These are phyloP conservation scores for Cladophialophora exuberans DNA, from an alignment of 2,329 filamentous ascomycete genomes.

Conservation along the genomic window DNA sequence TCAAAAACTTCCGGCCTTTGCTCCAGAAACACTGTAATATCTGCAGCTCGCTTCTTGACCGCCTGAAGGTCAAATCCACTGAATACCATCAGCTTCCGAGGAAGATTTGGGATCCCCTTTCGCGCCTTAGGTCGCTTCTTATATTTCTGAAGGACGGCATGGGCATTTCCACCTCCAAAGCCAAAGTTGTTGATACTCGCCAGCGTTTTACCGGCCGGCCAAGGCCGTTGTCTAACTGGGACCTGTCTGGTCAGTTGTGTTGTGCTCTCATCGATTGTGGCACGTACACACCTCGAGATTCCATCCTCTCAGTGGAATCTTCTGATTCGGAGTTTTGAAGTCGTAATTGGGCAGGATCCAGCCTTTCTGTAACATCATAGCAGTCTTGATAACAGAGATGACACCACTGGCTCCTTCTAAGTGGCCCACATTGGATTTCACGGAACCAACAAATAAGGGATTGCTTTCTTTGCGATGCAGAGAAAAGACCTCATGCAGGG, in stretches of 20 bases:
- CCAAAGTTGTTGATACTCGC: slow-evolving; percentile 42
- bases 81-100: background rate
- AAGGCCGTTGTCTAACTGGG: slow-evolving; percentile 3
- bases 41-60: background rate
- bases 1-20: background rate
- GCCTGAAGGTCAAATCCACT: background rate
- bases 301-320: slow-evolving; percentile 1
- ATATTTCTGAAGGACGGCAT: slow-evolving; percentile 18
- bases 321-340: too few relatives aligned
- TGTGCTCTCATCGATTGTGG: too few relatives aligned
- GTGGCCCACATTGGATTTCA: background rate
- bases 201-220: slow-evolving; percentile 27
- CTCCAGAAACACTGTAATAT: background rate
- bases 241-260: background rate
- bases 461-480: background rate
- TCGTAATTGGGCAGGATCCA: background rate
- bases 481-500: background rate
- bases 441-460: background rate
- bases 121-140: background rate
- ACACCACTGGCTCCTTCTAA: background rate
- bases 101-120: background rate
- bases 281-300: background rate
- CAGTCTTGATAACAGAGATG: background rate
- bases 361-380: background rate
- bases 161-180: slow-evolving; percentile 43